These are phyloP conservation scores for Trichoderma sp. DNA, from an alignment of 2,329 filamentous ascomycete species.

Conservation along the genomic window DNA sequence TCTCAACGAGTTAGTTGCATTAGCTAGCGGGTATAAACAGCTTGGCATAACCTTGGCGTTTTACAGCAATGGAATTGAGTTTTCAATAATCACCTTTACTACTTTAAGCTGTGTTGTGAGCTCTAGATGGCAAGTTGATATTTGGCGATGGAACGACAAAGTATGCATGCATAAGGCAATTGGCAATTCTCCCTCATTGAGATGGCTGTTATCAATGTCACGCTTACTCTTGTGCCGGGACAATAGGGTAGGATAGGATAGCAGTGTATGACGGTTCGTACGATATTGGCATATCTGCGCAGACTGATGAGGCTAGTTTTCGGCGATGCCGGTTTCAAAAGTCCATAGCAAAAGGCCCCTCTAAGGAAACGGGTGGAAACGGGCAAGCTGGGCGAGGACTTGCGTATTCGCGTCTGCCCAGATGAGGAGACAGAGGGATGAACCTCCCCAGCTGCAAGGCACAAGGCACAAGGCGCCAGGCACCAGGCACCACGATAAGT, in stretches of 20 bases:
- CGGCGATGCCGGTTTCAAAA: constrained; percentile 19
- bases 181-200: background rate
- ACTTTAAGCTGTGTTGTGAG: background rate
- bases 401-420: background rate
- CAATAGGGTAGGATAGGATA: background rate
- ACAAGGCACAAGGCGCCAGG: constrained; percentile 15
- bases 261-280: background rate
- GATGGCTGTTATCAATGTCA: background rate
- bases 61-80: background rate
- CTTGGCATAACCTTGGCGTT: constrained; percentile 12
- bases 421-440: background rate
- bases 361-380: background rate
- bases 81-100: background rate
- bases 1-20: constrained; percentile 8
- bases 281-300: background rate
- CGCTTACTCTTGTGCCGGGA: background rate
- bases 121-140: background rate
- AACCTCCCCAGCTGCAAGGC: constrained; percentile 8
- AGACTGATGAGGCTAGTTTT: background rate
- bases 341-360: background rate
- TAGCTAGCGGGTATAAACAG: constrained; percentile 15
- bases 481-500: constrained; percentile 1
- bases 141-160: background rate
- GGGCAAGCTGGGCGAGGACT: background rate
- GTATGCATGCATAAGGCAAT: background rate